Evolutionary conservation across 208 protist species (phyloP).

Genomic region (Crithidia acanthocephali): DNA sequence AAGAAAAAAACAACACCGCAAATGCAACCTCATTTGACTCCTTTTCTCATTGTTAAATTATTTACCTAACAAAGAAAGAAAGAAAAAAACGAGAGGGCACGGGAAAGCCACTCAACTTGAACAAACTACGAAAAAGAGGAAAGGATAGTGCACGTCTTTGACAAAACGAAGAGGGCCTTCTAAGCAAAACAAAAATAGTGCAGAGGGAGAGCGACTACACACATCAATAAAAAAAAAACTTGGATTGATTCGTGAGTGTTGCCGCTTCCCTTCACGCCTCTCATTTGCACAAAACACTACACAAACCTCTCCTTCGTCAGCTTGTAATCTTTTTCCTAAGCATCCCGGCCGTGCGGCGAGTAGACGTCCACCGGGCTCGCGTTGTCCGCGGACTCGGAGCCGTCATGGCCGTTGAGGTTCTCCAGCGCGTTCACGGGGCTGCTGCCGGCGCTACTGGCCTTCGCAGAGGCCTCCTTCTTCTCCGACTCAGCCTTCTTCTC

Average conservation of each 20-base stretch:
- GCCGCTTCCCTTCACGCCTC: too few species aligned
- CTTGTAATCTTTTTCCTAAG: neutral
- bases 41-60: constrained; percentile 6
- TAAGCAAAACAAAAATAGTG: neutral
- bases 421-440: constrained; percentile 12
- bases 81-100: constrained; percentile 21
- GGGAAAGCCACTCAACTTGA: neutral
- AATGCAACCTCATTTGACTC: neutral
- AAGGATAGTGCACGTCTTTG: neutral
- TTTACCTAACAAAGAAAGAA: constrained; percentile 22
- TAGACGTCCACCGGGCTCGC: constrained; percentile 16
- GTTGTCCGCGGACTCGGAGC: constrained; percentile 4
- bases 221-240: too few species aligned
- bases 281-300: neutral
- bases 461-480: constrained; percentile 16
- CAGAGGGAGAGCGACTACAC: neutral
- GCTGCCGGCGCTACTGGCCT: constrained; percentile 6
- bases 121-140: too few species aligned
- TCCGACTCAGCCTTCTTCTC: constrained; percentile 12
- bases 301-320: neutral
- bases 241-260: too few species aligned
- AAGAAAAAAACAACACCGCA: too few species aligned
- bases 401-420: constrained; percentile 7
- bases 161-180: too few species aligned
- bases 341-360: constrained; percentile 6